These are phyloP conservation scores for Dianthus caryophyllus DNA, from an alignment of 148 eudicot species.

Conservation along the genomic window DNA sequence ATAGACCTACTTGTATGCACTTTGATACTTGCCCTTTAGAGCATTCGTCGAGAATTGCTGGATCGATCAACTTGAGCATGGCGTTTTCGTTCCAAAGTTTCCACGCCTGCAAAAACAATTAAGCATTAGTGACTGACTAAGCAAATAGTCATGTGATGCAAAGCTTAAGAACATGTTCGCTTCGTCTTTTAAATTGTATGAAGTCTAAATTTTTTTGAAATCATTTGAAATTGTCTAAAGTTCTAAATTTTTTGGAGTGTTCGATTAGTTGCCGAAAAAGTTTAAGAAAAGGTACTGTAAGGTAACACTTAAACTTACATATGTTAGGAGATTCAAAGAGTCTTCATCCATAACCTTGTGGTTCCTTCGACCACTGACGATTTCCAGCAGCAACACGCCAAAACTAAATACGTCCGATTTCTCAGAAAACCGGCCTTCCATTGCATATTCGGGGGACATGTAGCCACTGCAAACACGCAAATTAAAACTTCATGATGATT, in stretches of 20 bases:
- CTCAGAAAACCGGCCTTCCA: constrained; percentile 36
- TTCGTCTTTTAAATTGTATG: no score
- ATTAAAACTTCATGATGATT: not conserved
- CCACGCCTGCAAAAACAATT: constrained; percentile 27
- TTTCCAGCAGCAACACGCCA: constrained; percentile 41
- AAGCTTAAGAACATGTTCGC: no score
- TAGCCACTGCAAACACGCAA: constrained; percentile 26
- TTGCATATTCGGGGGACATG: constrained; percentile 36
- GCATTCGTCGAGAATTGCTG: not conserved
- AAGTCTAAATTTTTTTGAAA: no score
- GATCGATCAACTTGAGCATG: constrained; percentile 6
- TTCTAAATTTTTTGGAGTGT: no score
- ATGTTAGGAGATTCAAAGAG: constrained; percentile 21
- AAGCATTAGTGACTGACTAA: not conserved
- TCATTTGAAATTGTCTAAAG: no score
- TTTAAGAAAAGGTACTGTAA: no score
- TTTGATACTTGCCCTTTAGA: constrained; percentile 7
- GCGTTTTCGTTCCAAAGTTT: constrained; percentile 29
- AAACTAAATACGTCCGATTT: constrained; percentile 38
- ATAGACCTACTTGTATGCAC: constrained; percentile 25
- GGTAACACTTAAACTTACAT: constrained; percentile 21
- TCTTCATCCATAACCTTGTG: constrained; percentile 21
- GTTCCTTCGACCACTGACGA: constrained; percentile 33
- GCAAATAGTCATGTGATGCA: no score
- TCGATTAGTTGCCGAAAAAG: no score